A percentile compares a stretch with the other conserved stretches of the same genome.
These are phyloP conservation scores for Brachypodium distachyon DNA, from an alignment of 202 grass and related monocot species.

Conservation along the genomic window DNA sequence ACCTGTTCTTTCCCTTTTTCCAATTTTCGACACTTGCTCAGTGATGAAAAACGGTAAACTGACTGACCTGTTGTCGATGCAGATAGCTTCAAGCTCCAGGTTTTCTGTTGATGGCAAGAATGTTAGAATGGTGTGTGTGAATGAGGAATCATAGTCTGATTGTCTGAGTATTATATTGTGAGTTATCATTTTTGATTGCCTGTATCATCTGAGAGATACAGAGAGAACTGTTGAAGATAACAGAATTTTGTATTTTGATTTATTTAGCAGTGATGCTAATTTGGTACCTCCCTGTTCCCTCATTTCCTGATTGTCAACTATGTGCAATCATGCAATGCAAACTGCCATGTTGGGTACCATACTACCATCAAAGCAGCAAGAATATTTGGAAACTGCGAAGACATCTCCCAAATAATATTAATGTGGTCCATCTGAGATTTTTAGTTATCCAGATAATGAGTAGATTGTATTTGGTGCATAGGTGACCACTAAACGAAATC, in stretches of 20 bases:
- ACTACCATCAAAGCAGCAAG: too few species aligned
- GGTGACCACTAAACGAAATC: too few species aligned
- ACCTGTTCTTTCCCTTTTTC: not conserved
- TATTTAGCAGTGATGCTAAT: not conserved
- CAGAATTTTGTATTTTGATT: not conserved
- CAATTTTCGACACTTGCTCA: not conserved
- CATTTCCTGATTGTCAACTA: too few species aligned
- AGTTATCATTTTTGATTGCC: not conserved
- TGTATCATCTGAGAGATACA: not conserved
- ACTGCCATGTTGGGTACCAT: too few species aligned
- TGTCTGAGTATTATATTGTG: not conserved
- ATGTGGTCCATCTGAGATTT: too few species aligned
- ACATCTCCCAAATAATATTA: too few species aligned
- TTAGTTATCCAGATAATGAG: too few species aligned
- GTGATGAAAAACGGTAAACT: not conserved
- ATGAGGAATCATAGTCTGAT: constrained; percentile 25
- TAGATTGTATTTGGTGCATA: too few species aligned
- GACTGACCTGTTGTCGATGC: constrained; percentile 20
- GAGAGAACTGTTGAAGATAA: not conserved
- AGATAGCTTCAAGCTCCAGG: constrained; percentile 67
- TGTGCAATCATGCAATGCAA: too few species aligned
- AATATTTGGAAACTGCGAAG: too few species aligned
- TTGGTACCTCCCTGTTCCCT: not conserved
- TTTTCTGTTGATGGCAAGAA: constrained; percentile 66
- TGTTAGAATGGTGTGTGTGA: constrained; percentile 38